phyloP scores from a whole-genome alignment of 2,329 filamentous ascomycete species.

The Chaetomium sp. region DNA sequence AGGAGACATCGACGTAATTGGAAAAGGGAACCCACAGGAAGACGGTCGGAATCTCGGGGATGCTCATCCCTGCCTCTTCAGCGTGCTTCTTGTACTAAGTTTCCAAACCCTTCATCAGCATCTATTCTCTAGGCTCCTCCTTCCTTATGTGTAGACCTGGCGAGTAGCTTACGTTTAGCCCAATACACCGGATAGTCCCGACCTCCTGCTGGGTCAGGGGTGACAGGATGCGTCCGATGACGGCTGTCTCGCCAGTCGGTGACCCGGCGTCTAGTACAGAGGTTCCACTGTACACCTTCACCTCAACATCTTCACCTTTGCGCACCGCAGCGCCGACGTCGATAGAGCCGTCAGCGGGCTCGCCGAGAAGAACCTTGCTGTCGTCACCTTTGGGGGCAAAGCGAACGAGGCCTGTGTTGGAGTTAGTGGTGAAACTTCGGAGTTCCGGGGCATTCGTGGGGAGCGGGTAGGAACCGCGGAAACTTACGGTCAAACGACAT shows the following conservation, averaged over 20 bases:
- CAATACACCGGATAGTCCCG: conserved; percentile 53
- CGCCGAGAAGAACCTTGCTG: conserved; percentile 46
- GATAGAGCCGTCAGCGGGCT: conserved; percentile 45
- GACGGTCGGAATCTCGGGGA: conserved; percentile 49
- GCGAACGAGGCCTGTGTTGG: conserved; percentile 47
- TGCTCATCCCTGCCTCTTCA: conserved; percentile 44
- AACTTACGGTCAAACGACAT: conserved; percentile 14
- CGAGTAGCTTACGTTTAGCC: conserved; percentile 41
- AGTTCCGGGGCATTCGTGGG: too few species aligned
- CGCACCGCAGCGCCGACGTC: conserved; percentile 53
- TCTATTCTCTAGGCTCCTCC: not conserved
- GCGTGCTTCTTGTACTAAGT: conserved; percentile 41
- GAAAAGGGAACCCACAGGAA: conserved; percentile 35
- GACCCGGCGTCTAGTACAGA: conserved; percentile 51
- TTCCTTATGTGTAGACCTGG: not conserved
- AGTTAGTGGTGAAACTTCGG: not conserved
- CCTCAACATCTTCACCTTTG: conserved; percentile 49
- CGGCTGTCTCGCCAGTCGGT: conserved; percentile 41
- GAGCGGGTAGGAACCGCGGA: too few species aligned
- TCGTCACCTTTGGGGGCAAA: conserved; percentile 48
- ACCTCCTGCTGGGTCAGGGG: conserved; percentile 43
- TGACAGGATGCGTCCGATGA: conserved; percentile 44
- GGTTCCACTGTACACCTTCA: conserved; percentile 50
- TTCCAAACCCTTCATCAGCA: not conserved
- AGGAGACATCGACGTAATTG: not conserved